A percentile compares a stretch with the other conserved stretches of the same genome.
Evolutionary conservation across 345 rosid species (phyloP).

Genomic region (Litchi chinensis): DNA sequence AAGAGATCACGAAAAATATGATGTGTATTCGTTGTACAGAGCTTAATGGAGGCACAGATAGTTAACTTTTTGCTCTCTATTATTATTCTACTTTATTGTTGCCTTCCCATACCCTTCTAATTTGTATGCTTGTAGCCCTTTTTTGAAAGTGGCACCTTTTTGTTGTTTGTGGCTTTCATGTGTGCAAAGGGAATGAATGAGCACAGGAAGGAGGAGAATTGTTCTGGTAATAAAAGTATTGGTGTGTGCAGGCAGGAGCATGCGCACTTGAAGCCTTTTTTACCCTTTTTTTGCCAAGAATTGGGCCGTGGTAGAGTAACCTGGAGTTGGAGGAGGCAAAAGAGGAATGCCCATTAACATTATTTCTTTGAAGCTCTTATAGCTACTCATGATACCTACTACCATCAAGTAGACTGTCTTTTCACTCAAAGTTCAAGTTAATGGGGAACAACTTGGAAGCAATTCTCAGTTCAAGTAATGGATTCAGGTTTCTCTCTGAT

Average conservation of each 20-base stretch:
- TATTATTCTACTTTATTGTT: background rate
- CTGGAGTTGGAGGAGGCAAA: background rate
- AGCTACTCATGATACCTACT: background rate
- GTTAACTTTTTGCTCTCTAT: conserved; percentile 15
- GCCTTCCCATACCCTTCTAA: conserved; percentile 11
- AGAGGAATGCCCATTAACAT: background rate
- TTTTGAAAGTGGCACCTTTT: conserved; percentile 15
- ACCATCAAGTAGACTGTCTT: background rate
- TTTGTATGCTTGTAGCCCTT: conserved; percentile 13
- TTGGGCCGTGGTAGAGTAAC: conserved; percentile 5
- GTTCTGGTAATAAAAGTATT: conserved; percentile 14
- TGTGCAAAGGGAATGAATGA: conserved; percentile 1
- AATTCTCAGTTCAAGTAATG: background rate
- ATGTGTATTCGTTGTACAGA: conserved; percentile 12
- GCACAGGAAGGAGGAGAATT: background rate
- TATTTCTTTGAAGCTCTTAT: background rate
- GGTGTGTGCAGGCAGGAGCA: conserved; percentile 10
- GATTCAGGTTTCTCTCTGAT: background rate
- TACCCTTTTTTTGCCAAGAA: conserved; percentile 7
- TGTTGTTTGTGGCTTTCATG: conserved; percentile 30
- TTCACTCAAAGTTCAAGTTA: background rate
- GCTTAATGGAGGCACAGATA: conserved; percentile 26
- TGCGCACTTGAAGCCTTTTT: conserved; percentile 24
- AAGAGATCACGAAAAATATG: conserved; percentile 20
- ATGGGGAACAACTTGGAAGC: background rate